Percentiles rank a stretch among this genome's conserved stretches.
These are phyloP conservation scores for Tranzscheliella williamsii DNA, from an alignment of 1,284 basidiomycete species.

Conservation along the genomic window DNA sequence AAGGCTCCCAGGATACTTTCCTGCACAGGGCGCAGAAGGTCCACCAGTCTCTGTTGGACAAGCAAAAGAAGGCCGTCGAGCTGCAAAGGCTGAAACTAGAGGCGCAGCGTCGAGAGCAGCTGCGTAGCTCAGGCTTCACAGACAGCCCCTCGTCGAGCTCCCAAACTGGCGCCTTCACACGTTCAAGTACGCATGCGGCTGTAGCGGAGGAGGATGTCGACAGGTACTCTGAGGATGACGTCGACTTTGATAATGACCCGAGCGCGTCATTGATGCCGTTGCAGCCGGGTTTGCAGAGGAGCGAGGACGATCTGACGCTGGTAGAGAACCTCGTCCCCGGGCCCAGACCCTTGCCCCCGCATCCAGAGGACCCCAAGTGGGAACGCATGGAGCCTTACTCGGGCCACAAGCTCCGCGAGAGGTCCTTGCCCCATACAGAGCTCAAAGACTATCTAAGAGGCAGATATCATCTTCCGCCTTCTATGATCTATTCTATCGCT, in stretches of 20 bases:
- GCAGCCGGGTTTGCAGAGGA: not conserved
- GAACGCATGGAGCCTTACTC: conserved; percentile 31
- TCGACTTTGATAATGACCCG: not conserved
- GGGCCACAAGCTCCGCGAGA: conserved; percentile 71
- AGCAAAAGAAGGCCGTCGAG: conserved; percentile 12
- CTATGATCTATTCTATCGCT: conserved; percentile 74
- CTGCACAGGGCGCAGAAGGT: conserved; percentile 27
- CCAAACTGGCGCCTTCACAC: not conserved
- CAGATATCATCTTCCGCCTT: conserved; percentile 83
- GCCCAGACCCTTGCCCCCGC: conserved; percentile 13
- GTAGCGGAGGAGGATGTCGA: no score
- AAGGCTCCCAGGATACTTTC: no score
- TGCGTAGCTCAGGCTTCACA: conserved; percentile 13
- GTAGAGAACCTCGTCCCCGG: conserved; percentile 16
- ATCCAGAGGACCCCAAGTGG: conserved; percentile 36
- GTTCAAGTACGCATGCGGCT: no score
- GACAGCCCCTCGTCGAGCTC: not conserved
- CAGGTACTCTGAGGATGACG: not conserved
- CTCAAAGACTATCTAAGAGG: conserved; percentile 80
- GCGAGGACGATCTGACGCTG: conserved; percentile 21
- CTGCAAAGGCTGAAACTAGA: conserved; percentile 6
- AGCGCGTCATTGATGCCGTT: not conserved
- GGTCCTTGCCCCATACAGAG: conserved; percentile 73
- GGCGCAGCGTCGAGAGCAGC: conserved; percentile 9
- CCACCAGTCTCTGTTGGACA: conserved; percentile 28